Evolutionary conservation across 176 grass and related monocot species (phyloP).

Genomic region (Urochloa ruziziensis): DNA sequence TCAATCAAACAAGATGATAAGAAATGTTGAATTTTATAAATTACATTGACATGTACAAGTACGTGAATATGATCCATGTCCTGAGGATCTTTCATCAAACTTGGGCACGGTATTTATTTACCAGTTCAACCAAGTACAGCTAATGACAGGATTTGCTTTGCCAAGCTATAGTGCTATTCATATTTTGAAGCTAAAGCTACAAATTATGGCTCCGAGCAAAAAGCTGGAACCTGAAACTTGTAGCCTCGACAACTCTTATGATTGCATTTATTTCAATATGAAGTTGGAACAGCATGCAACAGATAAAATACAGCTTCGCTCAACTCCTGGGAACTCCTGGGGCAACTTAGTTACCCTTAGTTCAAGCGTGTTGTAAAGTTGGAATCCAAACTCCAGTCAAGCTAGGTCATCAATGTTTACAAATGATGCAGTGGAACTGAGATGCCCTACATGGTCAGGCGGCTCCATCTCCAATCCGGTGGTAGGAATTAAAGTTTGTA

Average conservation of each 20-base stretch:
- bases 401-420: background rate
- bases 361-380: background rate
- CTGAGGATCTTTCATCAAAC: background rate
- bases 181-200: slow-evolving; percentile 10
- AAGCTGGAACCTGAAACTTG: slow-evolving; percentile 12
- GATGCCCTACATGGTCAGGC: background rate
- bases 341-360: background rate
- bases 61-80: background rate
- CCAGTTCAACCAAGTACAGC: background rate
- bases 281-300: background rate
- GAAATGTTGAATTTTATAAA: background rate
- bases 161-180: background rate
- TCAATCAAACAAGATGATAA: too few relatives aligned
- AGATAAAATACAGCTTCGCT: background rate
- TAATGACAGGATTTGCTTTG: background rate
- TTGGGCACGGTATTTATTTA: background rate
- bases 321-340: background rate
- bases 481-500: background rate
- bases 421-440: background rate
- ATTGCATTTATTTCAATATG: slow-evolving; percentile 4
- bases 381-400: background rate
- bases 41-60: background rate
- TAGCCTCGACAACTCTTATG: background rate
- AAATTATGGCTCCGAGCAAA: slow-evolving; percentile 1
- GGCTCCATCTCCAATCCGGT: slow-evolving; percentile 2